Base-by-base conservation (phyloP, 192 early-diverging fungal species). In the Backusella macrospora region DNA sequence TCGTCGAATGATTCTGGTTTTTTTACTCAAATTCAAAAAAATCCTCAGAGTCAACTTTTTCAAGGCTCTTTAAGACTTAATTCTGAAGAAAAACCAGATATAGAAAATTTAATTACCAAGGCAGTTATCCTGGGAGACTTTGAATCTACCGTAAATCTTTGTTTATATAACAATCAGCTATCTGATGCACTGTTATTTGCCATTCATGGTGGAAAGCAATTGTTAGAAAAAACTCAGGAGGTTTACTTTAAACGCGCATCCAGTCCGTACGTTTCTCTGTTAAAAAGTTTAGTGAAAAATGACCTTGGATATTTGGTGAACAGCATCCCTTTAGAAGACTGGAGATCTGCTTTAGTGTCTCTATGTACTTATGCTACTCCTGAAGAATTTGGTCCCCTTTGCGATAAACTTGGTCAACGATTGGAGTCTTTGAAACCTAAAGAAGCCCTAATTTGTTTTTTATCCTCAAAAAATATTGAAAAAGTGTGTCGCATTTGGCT, bases 281-380 rank as follows among this genome's bases (percentile, higher is more conserved):
- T 99, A 64, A 86, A 96, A 74, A 86, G 88, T 70, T 87, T 99
- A 65, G 87, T 93, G 1, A 81, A 86, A 16, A 90, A 90, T 21
- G 93, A 98, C 73, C 78, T 98, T 69, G 80, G 75, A 12, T 90
- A 96, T 77, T 82, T 98, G 45, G 95, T 97, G 0, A 77, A 83
- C 42, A 88, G 92, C 55, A 89, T 87, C 5, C 83, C 89, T 46
- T 75, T 99, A 71, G 83, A 86, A 21, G 91, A 92, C 55, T 99
- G 98, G 98, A 91, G 93, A 79, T 93, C 98, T 74, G 83, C 97
- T 21, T 78, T 98, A n/a, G 96, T 95, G 5, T 83, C 98, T 5
- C 87, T 99, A 49, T 98, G 95, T 84, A 98, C 95, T 0, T 98
- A 97, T 79, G 93, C 91, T 45, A 86, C 88, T 63, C 81, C 91